Base-by-base conservation (phyloP, 345 rosid genomes). In the Gynandropsis gynandra region DNA sequence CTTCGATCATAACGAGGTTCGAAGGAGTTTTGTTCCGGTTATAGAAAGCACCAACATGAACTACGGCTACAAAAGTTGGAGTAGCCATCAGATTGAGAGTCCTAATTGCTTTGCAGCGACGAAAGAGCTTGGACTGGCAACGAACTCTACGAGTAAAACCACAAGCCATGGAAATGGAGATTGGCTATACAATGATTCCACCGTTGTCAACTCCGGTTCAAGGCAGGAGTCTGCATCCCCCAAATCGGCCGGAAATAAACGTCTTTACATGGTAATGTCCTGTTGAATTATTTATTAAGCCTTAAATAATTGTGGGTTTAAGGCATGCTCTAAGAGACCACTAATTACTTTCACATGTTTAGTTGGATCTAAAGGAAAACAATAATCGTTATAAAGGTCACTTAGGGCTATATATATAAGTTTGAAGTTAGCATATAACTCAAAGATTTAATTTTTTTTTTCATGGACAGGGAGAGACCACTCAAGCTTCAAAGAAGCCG, bases 131-230 rank as follows among this genome's bases (percentile, higher is more conserved):
- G 65, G 36, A 29, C 63, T 69, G 50, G 52, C 48, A 17, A 18
- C 61, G 18, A 47, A 17, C 44, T 27, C 8, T 41, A 10, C 12
- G 4, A 56, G 61, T 14, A 74, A 52, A 16, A 74, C 2, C 8
- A 56, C 32, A 49, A 57, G 35, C 35, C 47, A 42, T 6, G 56
- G 9, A 18, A 38, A 55, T 33, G 70, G 75, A 7, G 78, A 82
- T 21, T 84, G 84, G 90, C 47, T 80, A 35, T 80, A 68, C 58
- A 58, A 78, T 2, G 89, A 78, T 44, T 65, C 71, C 41, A 56
- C 72, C 7, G 32, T 60, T 5, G 59, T 64, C 19, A 58, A 63
- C n/a, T 52, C 74, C n/a, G 85, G 76, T 32, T 50, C 45, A 16
- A 48, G 40, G 10, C 24, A 52, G 41, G 85, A 74, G 40, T 50